Base-by-base conservation (phyloP, 1,139 yeast genomes). In the Pichiaceae sp. region DNA sequence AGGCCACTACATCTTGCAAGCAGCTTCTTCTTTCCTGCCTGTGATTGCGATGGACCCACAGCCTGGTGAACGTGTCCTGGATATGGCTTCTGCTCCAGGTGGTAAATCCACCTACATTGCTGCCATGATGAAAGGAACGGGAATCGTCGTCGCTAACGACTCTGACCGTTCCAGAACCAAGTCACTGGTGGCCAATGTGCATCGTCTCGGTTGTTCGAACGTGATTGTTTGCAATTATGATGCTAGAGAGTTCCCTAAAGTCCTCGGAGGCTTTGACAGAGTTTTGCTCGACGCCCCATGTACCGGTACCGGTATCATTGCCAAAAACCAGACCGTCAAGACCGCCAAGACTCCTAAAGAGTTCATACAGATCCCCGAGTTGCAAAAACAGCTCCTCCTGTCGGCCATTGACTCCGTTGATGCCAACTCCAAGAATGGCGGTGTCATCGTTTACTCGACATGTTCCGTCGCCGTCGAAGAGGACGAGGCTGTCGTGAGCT, bases 31-130 rank as follows among this genome's bases (percentile, higher is more conserved):
- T 4, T 91, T 91, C 62, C 68, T 93, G 55, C 99, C 99, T 9
- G 96, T 89, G 17, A 85, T 93, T 89, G 99, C 99, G 0, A 68
- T 93, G 50, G 93, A 80, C 44, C 98, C 99, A 16, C 94, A 87
- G 59, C 96, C 87, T 61, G 79, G 84, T 57, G 99, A 93, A 63
- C 79, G 98, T 56, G 70, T 93, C 34, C 70, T 93, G 47, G 99
- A 93, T 66, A 93, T 93, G 98, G 98, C 99, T 31, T 95, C 98
- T 41, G 97, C 99, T 17, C 99, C 99, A 48, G 99, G 99, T 67
- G 99, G 99, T 63, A 93, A 93, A 58, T 87, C 98, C 9, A 91
- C 99, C 2, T 91, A 87, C 57, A 79, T 93, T 40, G 79, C 96
- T 31, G 98, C 98, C 1, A 65, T 89, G 63, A 91, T 91, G 97